Base-by-base conservation (phyloP, 2,329 filamentous ascomycete genomes). In the Clonostachys rosea region DNA sequence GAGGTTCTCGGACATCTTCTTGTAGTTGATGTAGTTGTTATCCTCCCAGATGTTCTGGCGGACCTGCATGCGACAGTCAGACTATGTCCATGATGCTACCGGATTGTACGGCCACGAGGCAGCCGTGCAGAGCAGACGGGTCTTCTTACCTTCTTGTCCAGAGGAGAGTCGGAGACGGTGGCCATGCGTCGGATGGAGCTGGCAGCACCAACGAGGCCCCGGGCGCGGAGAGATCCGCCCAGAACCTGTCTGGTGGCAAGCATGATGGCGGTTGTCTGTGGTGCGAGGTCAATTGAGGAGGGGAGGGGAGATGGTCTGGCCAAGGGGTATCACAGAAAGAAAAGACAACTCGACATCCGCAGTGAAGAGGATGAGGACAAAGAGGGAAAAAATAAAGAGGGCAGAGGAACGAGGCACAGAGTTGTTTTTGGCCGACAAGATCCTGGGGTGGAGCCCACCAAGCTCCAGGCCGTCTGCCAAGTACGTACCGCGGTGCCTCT, bases 1-100 rank as follows among this genome's bases (percentile, higher is more conserved):
- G 51, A 99, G 83, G 81, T 96, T 97, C 78, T 97, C 91, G 61
- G 88, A 91, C 91, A 97, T 96, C 83, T 96, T 96, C 83, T 89
- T 91, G 71, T 99, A 99, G 82, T 96, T 96, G 81, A 97, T 96
- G 80, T 90, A 96, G 81, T 95, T 94, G 71, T 81, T 83, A 71
- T 91, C 87, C 75, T 99, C 94, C 80, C 85, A 90, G 76, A 90
- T 96, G 80, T 92, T 95, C 82, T 97, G 96, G 72, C 87, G 87
- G 70, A 99, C 79, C 79, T 83, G 36, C 40, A 18, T 20, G 6
- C 7, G 13, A 35, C 33, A 37, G 41, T 30, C 30, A 47, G 41
- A 30, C 24, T 18, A 40, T 42, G 24, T 42, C 13, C 40, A 24
- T 13, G 24, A 3, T 14, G 40, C 16, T 42, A 24, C 40, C 17